These are phyloP conservation scores for Tilletia setariae DNA, from an alignment of 1,284 basidiomycete genomes.

Conservation along the genomic window DNA sequence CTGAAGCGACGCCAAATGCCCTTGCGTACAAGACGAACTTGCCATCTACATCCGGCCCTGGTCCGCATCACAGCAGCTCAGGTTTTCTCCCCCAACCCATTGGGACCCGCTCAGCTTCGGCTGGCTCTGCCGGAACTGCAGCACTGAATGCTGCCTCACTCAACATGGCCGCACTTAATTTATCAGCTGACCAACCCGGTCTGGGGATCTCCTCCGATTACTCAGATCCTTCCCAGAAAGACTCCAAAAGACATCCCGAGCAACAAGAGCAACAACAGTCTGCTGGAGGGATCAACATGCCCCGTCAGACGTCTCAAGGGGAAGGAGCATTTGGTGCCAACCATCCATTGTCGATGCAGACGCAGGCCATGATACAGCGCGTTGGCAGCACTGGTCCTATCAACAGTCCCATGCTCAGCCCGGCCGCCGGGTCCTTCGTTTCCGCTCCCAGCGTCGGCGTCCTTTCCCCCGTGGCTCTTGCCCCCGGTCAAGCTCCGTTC, in stretches of 20 bases:
- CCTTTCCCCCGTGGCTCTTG: neutral
- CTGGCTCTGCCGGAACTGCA: neutral
- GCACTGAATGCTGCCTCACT: neutral
- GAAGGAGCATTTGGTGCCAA: too few relatives aligned
- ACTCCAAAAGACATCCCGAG: neutral
- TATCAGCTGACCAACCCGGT: neutral
- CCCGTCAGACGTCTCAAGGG: neutral
- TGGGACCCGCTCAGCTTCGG: neutral
- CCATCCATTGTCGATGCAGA: neutral
- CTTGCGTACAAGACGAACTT: neutral
- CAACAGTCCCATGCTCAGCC: slow-evolving; percentile 9
- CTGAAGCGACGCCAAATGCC: slow-evolving; percentile 3
- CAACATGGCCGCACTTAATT: slow-evolving; percentile 1
- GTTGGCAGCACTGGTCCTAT: neutral
- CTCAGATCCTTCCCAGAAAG: neutral
- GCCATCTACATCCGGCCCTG: neutral
- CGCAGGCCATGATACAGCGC: neutral
- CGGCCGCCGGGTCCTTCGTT: neutral
- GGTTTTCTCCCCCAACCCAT: neutral
- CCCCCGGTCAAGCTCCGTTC: neutral
- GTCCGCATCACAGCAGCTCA: neutral
- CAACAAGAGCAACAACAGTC: neutral
- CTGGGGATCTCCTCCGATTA: neutral
- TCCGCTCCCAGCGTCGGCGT: neutral
- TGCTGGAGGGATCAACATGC: neutral